Base-by-base conservation (phyloP, 129 eudicot genomes). In the Pittosporum tobira region DNA sequence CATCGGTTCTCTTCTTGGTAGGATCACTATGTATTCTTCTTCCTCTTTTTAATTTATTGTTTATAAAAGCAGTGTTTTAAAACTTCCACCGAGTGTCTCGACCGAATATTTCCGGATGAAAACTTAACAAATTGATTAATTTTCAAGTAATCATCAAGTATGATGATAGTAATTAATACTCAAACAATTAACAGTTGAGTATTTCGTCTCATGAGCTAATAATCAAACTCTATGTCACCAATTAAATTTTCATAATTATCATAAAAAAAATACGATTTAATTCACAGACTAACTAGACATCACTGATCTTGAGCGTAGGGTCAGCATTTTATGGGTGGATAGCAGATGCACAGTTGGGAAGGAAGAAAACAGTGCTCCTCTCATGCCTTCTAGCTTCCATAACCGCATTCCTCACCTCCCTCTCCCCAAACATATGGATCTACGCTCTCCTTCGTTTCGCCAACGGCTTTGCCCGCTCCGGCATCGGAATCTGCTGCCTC, bases 401-500 rank as follows among this genome's bases (percentile, higher is more conserved):
- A 15, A 67, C 85, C 36, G 31, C 48, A 21, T 59, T 67, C 55
- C 65, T 75, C 62, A 71, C 78, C 51, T 66, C 81, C 14, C 57
- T 67, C 38, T 71, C 85, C 2, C 74, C 78, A 18, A 79, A 75
- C 58, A 67, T 79, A 46, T 75, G 78, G 78, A 29, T 60, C 0
- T 79, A 79, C 29, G 48, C 85, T 10, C 31, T 70, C 19, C 62
- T 75, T 20, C 74, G 85, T 3, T 79, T 79, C 48, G 12, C 55
- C 5, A 70, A 51, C 3, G 85, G 85, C 1, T 63, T 75, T 43
- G 64, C 78, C 4, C 57, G 85, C 22, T 69, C 85, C 5, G 75
- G 78, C 10, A 75, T 79, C 2, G 85, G 85, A n/a, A 67, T 63
- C 23, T 71, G 81, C 63, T 65, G 80, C 46, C 71, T 75, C 10